Evolutionary conservation across 2,329 filamentous ascomycete species (phyloP), one percentile per base, ranked within the genome.

Genomic region (Colletotrichum echinochloae): DNA sequence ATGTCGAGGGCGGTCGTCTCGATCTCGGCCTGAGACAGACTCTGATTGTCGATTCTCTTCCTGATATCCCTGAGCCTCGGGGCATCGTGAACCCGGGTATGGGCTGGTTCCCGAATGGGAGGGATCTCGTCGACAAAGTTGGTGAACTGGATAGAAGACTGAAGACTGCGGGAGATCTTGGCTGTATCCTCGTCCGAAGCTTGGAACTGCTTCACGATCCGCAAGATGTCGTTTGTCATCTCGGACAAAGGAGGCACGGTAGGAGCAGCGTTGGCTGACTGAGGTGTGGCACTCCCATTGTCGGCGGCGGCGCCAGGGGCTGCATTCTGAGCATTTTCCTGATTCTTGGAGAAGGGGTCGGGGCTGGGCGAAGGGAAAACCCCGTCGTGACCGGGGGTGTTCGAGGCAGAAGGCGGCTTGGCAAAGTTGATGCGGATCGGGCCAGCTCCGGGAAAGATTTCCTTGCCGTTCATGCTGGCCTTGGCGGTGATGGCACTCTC

Each of bases 401-500:
- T 92, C 72, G 94, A 94, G 55, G 93, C 91, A 60, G 94, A 97
- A 26, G 94, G 94, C 33, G 96, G 95, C 83, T 99, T 99, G 44
- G 96, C 96, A 81, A 97, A 99, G 77, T 97, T 97, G 79, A 99
- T 98, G 62, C 95, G 89, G 68, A 98, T 94, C 20, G 95, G 94
- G 1, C 96, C 96, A 68, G 95, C 95, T 65, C 96, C 96, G 11
- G 96, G 96, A 84, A 99, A 99, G 71, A 99, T 98, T 80, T 99
- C 96, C 81, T 97, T 98, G 76, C 94, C 94, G 77, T 98, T 98
- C 82, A 97, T 91, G 78, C 91, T 88, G 18, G 90, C 90, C 80
- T 95, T 97, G 20, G 96, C 96, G 71, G 94, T 91, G 48, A 98
- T 91, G 66, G 96, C 96, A 78, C 94, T 97, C 74, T 98, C 95